Evolutionary conservation across 148 eudicot genomes (phyloP), one percentile per base, ranked within the genome.

Genomic region (Fagopyrum tataricum): DNA sequence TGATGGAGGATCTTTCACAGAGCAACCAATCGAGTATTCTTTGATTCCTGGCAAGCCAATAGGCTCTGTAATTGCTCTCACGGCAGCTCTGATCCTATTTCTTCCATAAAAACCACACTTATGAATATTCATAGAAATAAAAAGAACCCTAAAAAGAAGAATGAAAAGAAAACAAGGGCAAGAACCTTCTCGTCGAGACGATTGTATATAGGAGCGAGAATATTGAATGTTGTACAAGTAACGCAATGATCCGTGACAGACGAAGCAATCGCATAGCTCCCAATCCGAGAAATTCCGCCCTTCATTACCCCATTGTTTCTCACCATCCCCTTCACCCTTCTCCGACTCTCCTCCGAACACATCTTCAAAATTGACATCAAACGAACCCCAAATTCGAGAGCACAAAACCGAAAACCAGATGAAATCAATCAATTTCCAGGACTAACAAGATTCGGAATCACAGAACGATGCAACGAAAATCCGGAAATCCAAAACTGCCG

Each of bases 171-270:
- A 37, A 6, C n/a, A 64, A 21, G 4, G 26, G 61, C 71, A 52
- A 18, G 14, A 79, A 90, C 99, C 97, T 92, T 81, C 31, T 82
- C 73, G 70, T 77, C 79, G 44, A 96, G 84, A 59, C 97, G 80
- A 72, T 96, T 96, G 85, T 96, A 96, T 69, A 96, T 92, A 8
- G 99, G 99, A 37, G 99, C 99, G 43, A 96, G 90, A 70, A 96
- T 96, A 77, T 96, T 96, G 81, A 96, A 96, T 23, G 99, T 96
- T 59, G 99, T 96, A 73, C 99, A 96, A 24, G 97, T 90, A 66
- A 95, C 39, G 73, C 78, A 68, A 43, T 76, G 78, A 69, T 76
- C 78, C 5, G 78, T 76, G 53, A 76, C 20, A 40, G 78, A 76
- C 6, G 78, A 76, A 41, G 78, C 44, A 51, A 76, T 76, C 39